phyloP scores from a whole-genome alignment of 352 stramenopile species.

The Pythium aristosporum region DNA sequence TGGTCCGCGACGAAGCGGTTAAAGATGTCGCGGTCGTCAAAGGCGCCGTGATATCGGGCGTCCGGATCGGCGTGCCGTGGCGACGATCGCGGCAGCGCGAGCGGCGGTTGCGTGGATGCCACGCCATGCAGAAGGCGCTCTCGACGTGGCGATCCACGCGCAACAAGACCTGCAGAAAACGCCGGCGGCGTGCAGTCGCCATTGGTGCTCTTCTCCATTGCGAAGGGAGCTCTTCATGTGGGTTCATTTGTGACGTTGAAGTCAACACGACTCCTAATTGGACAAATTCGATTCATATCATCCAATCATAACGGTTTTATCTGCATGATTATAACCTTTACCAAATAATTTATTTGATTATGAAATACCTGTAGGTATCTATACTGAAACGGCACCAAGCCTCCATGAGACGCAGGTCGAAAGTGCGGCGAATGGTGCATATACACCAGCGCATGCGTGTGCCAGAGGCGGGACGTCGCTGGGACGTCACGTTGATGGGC shows the following conservation, averaged over 20 bases:
- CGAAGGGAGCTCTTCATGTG: background rate
- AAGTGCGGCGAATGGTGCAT: slow-evolving; percentile 3
- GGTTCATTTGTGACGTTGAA: slow-evolving; percentile 3
- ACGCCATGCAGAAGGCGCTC: background rate
- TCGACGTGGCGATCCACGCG: background rate
- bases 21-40: slow-evolving; percentile 33
- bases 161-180: background rate
- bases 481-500: background rate
- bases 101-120: background rate
- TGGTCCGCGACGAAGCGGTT: slow-evolving; percentile 19
- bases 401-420: slow-evolving; percentile 1
- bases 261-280: background rate
- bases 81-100: slow-evolving; percentile 11
- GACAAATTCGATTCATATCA: background rate
- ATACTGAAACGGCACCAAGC: slow-evolving; percentile 16
- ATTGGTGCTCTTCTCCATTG: background rate
- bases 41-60: slow-evolving; percentile 14
- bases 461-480: background rate
- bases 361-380: background rate
- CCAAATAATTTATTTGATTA: background rate
- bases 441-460: background rate
- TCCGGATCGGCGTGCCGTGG: slow-evolving; percentile 24
- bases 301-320: background rate
- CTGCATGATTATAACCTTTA: background rate
- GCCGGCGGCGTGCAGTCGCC: background rate